Base-by-base conservation (phyloP, 805 yeast genomes). In the Teunomyces cretensis region DNA sequence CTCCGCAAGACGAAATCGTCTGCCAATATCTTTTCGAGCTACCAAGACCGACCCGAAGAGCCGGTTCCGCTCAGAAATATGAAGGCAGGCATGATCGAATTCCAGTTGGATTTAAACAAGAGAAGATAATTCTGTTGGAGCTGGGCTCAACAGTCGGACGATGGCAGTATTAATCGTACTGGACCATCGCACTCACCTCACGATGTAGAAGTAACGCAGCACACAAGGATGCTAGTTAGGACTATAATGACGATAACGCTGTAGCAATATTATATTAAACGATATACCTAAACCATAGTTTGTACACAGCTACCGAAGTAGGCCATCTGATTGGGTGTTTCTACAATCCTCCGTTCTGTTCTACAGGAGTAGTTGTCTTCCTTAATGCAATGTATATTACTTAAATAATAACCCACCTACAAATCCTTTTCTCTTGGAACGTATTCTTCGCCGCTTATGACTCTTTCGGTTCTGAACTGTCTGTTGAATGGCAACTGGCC, bases 341-440 rank as follows among this genome's bases (percentile, higher is more conserved):
- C n/a, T n/a, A n/a, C n/a, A n/a, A n/a, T n/a, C n/a, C n/a, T n/a
- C n/a, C n/a, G n/a, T n/a, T n/a, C n/a, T n/a, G n/a, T n/a, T n/a
- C n/a, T n/a, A n/a, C n/a, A n/a, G n/a, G n/a, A n/a, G n/a, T n/a
- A n/a, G n/a, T n/a, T n/a, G 3, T 26, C 3, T 26, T 26, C 9
- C 28, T 6, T 19, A 6, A 28, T 39, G 36, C 24, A 27, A n/a
- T 7, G 15, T 12, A 16, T 19, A 39, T 30, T 39, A 30, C 15
- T 24, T 26, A 26, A 9, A 26, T 26, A 9, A 26, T 26, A 26
- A 26, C 28, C 22, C 36, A 9, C 30, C 51, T 61, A 69, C 62
- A 70, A 70, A 54, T 71, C 76, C 57, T 70, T 70, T 45, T 61
- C 67, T 61, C 77, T 70, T 46, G 76, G 76, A 45, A 61, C 64